phyloP scores from a whole-genome alignment of 1,139 yeast species.

The Eremothecium coryli region DNA sequence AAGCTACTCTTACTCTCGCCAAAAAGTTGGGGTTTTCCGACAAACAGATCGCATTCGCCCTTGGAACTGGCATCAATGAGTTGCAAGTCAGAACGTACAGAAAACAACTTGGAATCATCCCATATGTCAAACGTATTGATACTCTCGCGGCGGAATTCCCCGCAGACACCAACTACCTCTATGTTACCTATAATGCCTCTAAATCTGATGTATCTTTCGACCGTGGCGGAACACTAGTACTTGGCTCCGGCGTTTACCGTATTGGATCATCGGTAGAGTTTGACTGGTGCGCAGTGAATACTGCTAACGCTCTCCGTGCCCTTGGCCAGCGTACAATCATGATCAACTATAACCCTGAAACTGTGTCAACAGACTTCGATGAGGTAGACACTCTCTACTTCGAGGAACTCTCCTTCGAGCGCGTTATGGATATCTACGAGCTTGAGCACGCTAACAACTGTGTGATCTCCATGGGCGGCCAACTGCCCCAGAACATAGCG shows the following conservation, averaged over 20 bases:
- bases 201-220: constrained; percentile 75
- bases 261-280: constrained; percentile 98
- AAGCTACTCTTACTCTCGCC: constrained; percentile 65
- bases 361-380: constrained; percentile 96
- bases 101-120: constrained; percentile 68
- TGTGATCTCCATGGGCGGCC: constrained; percentile 96
- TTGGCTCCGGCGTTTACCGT: constrained; percentile 97
- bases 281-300: constrained; percentile 98
- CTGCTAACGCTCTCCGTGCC: constrained; percentile 88
- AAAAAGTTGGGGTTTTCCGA: constrained; percentile 94
- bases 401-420: constrained; percentile 89
- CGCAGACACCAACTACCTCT: constrained; percentile 88
- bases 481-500: constrained; percentile 94
- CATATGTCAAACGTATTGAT: constrained; percentile 94
- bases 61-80: constrained; percentile 40
- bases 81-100: constrained; percentile 72
- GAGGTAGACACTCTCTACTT: constrained; percentile 96
- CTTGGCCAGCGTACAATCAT: constrained; percentile 84
- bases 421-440: constrained; percentile 96
- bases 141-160: constrained; percentile 99
- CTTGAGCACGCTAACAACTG: constrained; percentile 83
- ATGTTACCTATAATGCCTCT: constrained; percentile 92
- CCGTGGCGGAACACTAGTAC: constrained; percentile 86
- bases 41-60: constrained; percentile 76
- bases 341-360: constrained; percentile 97